These are phyloP conservation scores for Hypholoma fasciculare DNA, from an alignment of 768 basidiomycete genomes.

Conservation along the genomic window DNA sequence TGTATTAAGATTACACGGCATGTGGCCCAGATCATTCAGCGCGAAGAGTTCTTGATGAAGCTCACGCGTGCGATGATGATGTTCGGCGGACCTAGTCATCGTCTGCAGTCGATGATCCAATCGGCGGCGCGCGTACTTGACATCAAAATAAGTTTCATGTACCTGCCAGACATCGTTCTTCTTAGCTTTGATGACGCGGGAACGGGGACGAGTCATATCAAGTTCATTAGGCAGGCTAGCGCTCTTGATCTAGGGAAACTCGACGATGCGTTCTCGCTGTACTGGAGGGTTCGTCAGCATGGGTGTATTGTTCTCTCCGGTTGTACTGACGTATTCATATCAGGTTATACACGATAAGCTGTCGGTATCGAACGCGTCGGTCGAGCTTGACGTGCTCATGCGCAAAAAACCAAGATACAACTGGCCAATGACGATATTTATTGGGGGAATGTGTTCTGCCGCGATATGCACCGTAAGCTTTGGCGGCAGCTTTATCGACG, in stretches of 20 bases:
- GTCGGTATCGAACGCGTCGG: conserved; percentile 71
- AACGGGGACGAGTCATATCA: conserved; percentile 81
- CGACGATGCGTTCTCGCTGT: conserved; percentile 64
- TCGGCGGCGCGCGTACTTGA: conserved; percentile 80
- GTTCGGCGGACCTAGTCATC: conserved; percentile 83
- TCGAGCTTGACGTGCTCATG: conserved; percentile 75
- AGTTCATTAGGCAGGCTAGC: conserved; percentile 72
- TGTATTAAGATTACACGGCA: conserved; percentile 70
- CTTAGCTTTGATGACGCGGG: conserved; percentile 80
- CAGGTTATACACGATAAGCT: conserved; percentile 84
- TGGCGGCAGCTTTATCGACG: conserved; percentile 77
- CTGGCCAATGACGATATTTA: conserved; percentile 59
- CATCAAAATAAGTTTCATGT: conserved; percentile 67
- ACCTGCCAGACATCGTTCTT: conserved; percentile 74
- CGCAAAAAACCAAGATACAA: conserved; percentile 58
- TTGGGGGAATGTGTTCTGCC: conserved; percentile 77
- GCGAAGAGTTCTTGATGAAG: conserved; percentile 86
- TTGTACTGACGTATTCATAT: background rate
- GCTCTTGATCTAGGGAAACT: conserved; percentile 79
- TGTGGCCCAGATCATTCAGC: conserved; percentile 76
- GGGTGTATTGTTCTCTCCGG: too few species aligned
- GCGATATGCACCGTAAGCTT: conserved; percentile 76
- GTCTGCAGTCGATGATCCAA: conserved; percentile 79
- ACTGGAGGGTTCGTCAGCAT: conserved; percentile 58
- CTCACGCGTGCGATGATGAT: conserved; percentile 87